Conservation (phyloP, 1,139 yeast species). For the Yamadazyma epiphylla region DNA sequence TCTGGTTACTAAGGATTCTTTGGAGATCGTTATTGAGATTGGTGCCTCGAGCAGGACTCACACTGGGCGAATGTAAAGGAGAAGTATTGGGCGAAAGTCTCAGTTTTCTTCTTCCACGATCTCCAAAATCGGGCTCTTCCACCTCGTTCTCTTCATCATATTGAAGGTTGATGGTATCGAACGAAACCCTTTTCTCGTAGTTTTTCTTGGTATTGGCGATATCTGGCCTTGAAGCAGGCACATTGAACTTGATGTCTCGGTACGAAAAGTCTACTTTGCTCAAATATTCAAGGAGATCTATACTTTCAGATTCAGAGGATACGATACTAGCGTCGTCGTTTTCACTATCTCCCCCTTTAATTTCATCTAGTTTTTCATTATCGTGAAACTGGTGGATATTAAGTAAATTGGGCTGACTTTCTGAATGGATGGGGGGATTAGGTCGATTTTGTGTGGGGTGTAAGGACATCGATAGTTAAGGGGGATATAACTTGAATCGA, state of each 20-base stretch:
- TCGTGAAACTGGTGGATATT: constrained; percentile 2
- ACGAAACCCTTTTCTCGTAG: constrained; percentile 18
- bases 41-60: constrained; percentile 12
- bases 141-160: constrained; percentile 11
- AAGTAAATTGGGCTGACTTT: constrained; percentile 1
- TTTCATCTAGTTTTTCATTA: background rate
- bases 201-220: constrained; percentile 8
- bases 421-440: background rate
- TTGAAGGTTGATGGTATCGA: constrained; percentile 20
- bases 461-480: too few species aligned
- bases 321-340: background rate
- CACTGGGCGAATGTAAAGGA: constrained; percentile 16
- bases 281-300: constrained; percentile 22
- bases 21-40: constrained; percentile 9
- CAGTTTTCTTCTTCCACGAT: constrained; percentile 11
- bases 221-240: constrained; percentile 13
- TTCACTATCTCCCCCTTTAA: background rate
- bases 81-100: constrained; percentile 13
- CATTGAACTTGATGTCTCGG: constrained; percentile 13
- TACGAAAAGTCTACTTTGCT: constrained; percentile 10
- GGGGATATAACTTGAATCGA: too few species aligned
- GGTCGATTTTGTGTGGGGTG: too few species aligned
- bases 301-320: constrained; percentile 6
- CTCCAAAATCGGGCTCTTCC: constrained; percentile 5
- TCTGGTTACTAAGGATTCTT: constrained; percentile 4